Conservation (phyloP, 2,329 filamentous ascomycete genomes). For the Arthrobotrys conoides region DNA sequence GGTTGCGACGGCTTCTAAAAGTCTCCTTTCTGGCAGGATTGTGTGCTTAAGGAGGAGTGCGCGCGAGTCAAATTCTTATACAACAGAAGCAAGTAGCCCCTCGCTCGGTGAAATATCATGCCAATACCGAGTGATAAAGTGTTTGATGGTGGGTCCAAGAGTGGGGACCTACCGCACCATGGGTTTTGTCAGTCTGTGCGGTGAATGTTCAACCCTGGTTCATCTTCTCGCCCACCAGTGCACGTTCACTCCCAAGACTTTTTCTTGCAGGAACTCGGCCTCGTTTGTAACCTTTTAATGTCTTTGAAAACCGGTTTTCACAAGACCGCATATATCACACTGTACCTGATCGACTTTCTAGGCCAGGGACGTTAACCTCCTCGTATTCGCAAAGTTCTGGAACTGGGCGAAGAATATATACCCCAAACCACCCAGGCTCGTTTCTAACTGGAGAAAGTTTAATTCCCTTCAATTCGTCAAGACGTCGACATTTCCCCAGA, state of each 20-base stretch:
- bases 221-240: conserved; percentile 57
- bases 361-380: conserved; percentile 35
- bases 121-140: conserved; percentile 47
- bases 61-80: conserved; percentile 44
- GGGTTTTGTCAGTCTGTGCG: conserved; percentile 50
- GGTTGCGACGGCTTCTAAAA: conserved; percentile 5
- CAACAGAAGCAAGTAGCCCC: conserved; percentile 24
- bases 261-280: conserved; percentile 50
- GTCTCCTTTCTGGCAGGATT: conserved; percentile 25
- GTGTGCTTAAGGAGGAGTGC: conserved; percentile 17
- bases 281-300: conserved; percentile 31
- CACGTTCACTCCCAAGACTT: conserved; percentile 40
- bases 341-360: conserved; percentile 48
- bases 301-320: conserved; percentile 34
- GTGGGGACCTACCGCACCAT: conserved; percentile 56
- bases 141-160: conserved; percentile 35
- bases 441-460: conserved; percentile 19
- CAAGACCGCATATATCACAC: conserved; percentile 18
- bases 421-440: conserved; percentile 21
- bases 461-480: conserved; percentile 16
- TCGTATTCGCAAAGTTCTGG: conserved; percentile 39
- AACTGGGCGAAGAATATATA: conserved; percentile 54
- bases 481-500: conserved; percentile 17
- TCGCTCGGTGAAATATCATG: conserved; percentile 54
- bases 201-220: conserved; percentile 55